A percentile compares a stretch with the other conserved stretches of the same genome.
Evolutionary conservation across 345 rosid genomes (phyloP).

Genomic region (Pistacia integerrima): DNA sequence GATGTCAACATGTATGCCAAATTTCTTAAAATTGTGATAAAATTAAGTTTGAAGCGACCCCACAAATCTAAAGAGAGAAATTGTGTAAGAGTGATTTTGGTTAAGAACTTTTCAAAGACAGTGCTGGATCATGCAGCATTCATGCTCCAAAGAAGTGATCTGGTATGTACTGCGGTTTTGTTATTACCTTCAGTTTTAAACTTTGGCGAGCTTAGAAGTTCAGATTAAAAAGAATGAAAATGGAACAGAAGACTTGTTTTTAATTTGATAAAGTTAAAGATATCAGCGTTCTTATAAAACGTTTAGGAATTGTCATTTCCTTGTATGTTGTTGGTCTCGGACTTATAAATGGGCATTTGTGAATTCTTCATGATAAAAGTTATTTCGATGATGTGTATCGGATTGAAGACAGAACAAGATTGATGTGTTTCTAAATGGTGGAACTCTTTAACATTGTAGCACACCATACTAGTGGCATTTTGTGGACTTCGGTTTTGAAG

Average conservation of each 20-base stretch:
- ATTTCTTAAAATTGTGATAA: constrained; percentile 1
- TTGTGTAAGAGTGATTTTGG: not conserved
- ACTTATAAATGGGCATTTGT: not conserved
- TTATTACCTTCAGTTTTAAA: not conserved
- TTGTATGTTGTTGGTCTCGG: not conserved
- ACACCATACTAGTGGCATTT: not conserved
- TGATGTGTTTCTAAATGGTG: not conserved
- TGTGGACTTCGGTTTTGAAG: too few relatives aligned
- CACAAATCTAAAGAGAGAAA: not conserved
- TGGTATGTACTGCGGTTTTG: not conserved
- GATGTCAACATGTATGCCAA: not conserved
- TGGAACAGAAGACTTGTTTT: not conserved
- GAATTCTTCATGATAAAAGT: not conserved
- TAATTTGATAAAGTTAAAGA: not conserved
- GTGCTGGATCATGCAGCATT: not conserved
- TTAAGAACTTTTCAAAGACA: not conserved
- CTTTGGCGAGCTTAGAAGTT: not conserved
- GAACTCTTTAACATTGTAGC: not conserved
- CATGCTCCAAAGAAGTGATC: not conserved
- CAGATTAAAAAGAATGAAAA: not conserved
- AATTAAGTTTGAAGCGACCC: not conserved
- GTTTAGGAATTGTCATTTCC: not conserved
- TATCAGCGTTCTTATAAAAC: not conserved
- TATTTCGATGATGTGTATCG: too few relatives aligned
- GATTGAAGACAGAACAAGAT: not conserved